Evolutionary conservation across 2,329 filamentous ascomycete genomes (phyloP), one percentile per base, ranked within the genome.

Genomic region (Fusarium succisae): DNA sequence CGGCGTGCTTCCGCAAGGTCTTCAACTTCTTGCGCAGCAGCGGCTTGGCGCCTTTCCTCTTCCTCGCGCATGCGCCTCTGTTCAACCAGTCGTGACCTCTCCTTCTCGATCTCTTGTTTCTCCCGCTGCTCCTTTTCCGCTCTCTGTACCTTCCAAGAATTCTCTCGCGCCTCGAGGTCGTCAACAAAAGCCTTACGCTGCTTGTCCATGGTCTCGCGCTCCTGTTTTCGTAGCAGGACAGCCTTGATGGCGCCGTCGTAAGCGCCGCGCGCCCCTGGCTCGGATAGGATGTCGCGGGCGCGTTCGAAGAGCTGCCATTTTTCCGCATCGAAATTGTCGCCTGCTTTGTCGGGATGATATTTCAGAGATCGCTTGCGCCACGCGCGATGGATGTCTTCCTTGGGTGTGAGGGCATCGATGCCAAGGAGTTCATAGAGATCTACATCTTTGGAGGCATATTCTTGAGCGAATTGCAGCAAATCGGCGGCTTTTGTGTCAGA

Each of bases 281-380:
- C 92, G 35, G 90, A 89, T 6, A 98, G 89, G 5, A 98, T 90
- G 82, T 97, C 94, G 80, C 94, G 91, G n/a, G 94, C 95, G 70
- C 93, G 93, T 79, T 95, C 93, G 66, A 97, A 91, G 3, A 93
- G 87, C 82, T 98, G 93, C 86, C 97, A 98, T 79, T 93, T 93
- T 63, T 92, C 91, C 51, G 94, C 88, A 75, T 96, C 94, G 77
- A 92, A 94, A 43, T 88, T 85, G 59, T 89, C 90, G 72, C 91
- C 90, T 63, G 95, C 91, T 84, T 98, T 98, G 87, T 98, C 96
- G 2, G 96, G 96, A 82, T 98, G 96, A 85, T 95, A 94, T 79
- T 94, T 94, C n/a, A 98, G 87, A 8, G 94, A 94, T 37, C 92
- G 91, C 78, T 94, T 93, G 67, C 94, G 91, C 87, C 96, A 98